Conservation (phyloP, 148 eudicot genomes). For the Heliosperma pusillum region DNA sequence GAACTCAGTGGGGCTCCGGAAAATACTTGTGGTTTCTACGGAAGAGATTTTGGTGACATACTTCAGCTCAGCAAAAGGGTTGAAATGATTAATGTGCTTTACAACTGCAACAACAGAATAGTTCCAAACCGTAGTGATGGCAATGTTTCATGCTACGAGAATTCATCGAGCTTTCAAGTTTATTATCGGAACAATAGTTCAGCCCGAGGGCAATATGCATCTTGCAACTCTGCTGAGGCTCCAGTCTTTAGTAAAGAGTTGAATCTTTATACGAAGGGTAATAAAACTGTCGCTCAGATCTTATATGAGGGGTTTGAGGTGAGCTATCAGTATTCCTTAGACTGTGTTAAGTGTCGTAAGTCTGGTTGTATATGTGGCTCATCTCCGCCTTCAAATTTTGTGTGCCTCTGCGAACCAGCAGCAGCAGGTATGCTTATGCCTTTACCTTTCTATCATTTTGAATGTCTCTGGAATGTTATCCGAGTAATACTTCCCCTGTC, state of each 20-base stretch:
- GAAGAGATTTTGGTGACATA: background rate
- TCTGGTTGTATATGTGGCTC: constrained; percentile 19
- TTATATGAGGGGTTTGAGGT: constrained; percentile 7
- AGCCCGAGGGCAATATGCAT: background rate
- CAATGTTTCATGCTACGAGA: background rate
- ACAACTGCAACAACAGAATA: background rate
- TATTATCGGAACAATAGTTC: background rate
- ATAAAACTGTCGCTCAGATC: background rate
- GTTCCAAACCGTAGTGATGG: background rate
- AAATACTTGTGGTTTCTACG: background rate
- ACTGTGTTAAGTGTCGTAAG: constrained; percentile 6
- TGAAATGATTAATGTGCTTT: background rate
- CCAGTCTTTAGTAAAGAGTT: background rate
- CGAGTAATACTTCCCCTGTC: no score
- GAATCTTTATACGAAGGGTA: background rate
- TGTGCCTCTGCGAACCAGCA: constrained; percentile 16
- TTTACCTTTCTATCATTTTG: background rate
- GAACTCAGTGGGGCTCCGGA: background rate
- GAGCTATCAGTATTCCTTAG: background rate
- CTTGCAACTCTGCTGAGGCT: background rate
- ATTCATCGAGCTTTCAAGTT: background rate
- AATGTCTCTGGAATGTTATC: background rate
- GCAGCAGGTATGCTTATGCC: constrained; percentile 4
- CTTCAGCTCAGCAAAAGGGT: background rate
- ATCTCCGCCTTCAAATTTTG: background rate